Conservation (phyloP, 495 filamentous ascomycete genomes). For the Penicillium canescens region DNA sequence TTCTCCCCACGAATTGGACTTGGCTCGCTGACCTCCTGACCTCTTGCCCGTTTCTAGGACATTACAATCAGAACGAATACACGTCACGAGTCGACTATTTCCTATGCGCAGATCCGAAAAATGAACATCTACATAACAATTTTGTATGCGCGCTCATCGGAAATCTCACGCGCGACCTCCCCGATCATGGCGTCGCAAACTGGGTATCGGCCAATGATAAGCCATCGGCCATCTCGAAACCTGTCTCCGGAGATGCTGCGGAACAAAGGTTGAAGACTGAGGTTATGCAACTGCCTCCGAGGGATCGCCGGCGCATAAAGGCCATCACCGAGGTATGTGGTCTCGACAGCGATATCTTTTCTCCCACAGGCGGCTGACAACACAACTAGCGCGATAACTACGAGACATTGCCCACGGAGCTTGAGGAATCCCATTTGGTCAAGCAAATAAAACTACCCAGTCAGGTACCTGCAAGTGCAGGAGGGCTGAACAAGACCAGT, state of each 20-base stretch:
- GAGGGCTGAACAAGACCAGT: slow-evolving; percentile 87
- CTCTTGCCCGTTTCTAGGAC: slow-evolving; percentile 51
- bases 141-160: slow-evolving; percentile 81
- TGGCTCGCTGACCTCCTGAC: slow-evolving; percentile 20
- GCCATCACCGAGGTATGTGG: slow-evolving; percentile 61
- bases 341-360: neutral
- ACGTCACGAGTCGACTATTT: slow-evolving; percentile 72
- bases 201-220: slow-evolving; percentile 98
- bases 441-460: slow-evolving; percentile 67
- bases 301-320: slow-evolving; percentile 87
- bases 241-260: slow-evolving; percentile 81
- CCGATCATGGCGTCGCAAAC: slow-evolving; percentile 86
- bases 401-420: slow-evolving; percentile 61
- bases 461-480: slow-evolving; percentile 78
- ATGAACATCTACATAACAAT: slow-evolving; percentile 86
- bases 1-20: slow-evolving; percentile 11
- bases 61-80: slow-evolving; percentile 83
- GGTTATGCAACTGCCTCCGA: slow-evolving; percentile 85
- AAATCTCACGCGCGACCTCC: slow-evolving; percentile 85
- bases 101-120: slow-evolving; percentile 67
- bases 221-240: slow-evolving; percentile 76
- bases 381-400: slow-evolving; percentile 61
- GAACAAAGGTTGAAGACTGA: slow-evolving; percentile 90
- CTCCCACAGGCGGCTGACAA: neutral
- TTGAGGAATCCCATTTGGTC: slow-evolving; percentile 68